Percentiles rank a stretch among this genome's conserved stretches.
Evolutionary conservation across 305 asterid genomes (phyloP).

Genomic region (Solanum hybrid): DNA sequence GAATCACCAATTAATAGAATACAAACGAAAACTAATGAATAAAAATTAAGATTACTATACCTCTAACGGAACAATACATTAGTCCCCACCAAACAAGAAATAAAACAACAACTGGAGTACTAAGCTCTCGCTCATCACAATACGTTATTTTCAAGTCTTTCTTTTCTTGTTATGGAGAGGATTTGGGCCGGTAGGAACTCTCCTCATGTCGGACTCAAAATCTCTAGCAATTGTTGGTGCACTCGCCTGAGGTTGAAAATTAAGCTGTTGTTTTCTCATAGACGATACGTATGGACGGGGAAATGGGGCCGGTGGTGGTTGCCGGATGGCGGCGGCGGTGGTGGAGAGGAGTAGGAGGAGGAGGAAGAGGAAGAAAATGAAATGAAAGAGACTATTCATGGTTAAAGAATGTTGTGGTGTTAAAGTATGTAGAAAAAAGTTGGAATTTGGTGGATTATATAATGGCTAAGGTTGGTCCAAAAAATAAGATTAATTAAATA

Average conservation of each 20-base stretch:
- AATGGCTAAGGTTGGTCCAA: conserved; percentile 7
- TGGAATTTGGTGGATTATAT: conserved; percentile 5
- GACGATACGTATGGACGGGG: neutral
- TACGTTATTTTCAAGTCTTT: neutral
- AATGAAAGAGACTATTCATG: conserved; percentile 2
- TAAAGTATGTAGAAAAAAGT: neutral
- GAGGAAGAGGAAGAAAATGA: conserved; percentile 3
- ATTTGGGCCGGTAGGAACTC: conserved; percentile 15
- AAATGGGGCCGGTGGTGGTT: neutral
- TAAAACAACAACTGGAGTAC: neutral
- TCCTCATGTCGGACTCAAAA: conserved; percentile 5
- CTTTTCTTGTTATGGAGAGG: conserved; percentile 15
- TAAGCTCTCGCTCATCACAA: neutral
- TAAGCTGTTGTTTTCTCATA: neutral
- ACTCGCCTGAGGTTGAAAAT: neutral
- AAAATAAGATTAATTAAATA: neutral
- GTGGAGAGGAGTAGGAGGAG: neutral
- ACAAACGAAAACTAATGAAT: neutral
- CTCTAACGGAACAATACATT: neutral
- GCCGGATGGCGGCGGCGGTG: neutral
- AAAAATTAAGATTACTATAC: neutral
- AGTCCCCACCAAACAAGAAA: neutral
- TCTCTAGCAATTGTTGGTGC: neutral
- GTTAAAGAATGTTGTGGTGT: neutral
- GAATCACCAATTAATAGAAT: conserved; percentile 6